Evolutionary conservation across 1,284 basidiomycete genomes (phyloP).

Genomic region (Phaffia rhodozyma): DNA sequence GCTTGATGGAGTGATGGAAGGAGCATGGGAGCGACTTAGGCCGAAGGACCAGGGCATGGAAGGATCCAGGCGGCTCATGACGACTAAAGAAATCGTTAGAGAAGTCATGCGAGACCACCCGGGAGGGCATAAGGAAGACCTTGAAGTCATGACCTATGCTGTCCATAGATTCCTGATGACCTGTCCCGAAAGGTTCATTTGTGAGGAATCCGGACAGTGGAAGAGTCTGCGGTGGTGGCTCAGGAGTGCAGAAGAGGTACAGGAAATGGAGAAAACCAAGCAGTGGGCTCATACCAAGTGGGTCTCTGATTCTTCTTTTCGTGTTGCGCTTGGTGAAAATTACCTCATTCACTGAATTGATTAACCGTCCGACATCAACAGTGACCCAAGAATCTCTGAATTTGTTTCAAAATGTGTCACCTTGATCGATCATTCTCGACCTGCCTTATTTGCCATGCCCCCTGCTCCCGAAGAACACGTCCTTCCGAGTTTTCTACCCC

Average conservation of each 20-base stretch:
- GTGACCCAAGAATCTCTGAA: conserved; percentile 30
- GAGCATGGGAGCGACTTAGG: conserved; percentile 9
- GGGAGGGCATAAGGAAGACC: background rate
- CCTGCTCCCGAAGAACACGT: conserved; percentile 22
- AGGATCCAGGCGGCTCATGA: background rate
- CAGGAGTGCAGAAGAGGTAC: conserved; percentile 4
- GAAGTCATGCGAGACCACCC: background rate
- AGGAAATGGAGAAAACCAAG: background rate
- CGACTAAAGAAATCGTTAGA: background rate
- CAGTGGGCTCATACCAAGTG: conserved; percentile 2
- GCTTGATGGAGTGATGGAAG: conserved; percentile 1
- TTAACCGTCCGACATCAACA: background rate
- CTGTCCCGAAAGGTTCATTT: conserved; percentile 4
- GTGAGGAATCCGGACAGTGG: conserved; percentile 3
- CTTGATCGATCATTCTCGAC: conserved; percentile 35
- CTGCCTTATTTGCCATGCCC: conserved; percentile 26
- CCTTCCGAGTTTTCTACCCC: conserved; percentile 22
- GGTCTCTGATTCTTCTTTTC: background rate
- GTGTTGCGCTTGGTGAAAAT: background rate
- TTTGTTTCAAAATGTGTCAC: conserved; percentile 50
- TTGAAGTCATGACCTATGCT: background rate
- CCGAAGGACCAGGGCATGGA: background rate
- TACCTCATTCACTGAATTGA: too few species aligned
- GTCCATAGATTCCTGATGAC: conserved; percentile 2
- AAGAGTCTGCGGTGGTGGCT: background rate